Evolutionary conservation across 768 basidiomycete genomes (phyloP).

Genomic region (Suillus variegatus): DNA sequence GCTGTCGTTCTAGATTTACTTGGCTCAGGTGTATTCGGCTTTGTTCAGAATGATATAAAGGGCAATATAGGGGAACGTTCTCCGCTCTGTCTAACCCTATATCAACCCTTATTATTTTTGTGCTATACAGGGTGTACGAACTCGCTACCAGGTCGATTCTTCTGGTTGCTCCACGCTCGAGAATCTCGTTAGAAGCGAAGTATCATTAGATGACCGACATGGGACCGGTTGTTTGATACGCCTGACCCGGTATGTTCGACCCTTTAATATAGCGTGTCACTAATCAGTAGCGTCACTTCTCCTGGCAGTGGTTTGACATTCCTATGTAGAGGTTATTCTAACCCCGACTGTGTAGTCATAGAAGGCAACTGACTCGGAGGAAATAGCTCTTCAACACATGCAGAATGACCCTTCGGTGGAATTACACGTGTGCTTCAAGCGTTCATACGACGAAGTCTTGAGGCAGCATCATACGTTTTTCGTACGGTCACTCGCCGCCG

Average conservation of each 20-base stretch:
- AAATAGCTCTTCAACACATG: slow-evolving; percentile 59
- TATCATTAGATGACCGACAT: slow-evolving; percentile 41
- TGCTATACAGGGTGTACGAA: slow-evolving; percentile 60
- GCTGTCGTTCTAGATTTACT: slow-evolving; percentile 52
- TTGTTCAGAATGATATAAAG: slow-evolving; percentile 71
- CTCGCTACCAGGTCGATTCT: slow-evolving; percentile 45
- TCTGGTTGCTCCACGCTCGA: slow-evolving; percentile 58
- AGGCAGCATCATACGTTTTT: slow-evolving; percentile 67
- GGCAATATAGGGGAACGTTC: slow-evolving; percentile 61
- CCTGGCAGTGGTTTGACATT: slow-evolving; percentile 69
- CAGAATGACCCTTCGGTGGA: slow-evolving; percentile 54
- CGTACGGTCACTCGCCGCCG: slow-evolving; percentile 50
- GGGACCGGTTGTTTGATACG: slow-evolving; percentile 66
- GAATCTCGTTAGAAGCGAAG: slow-evolving; percentile 55
- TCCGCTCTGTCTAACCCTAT: slow-evolving; percentile 13
- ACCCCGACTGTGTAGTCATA: background rate
- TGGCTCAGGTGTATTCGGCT: slow-evolving; percentile 69
- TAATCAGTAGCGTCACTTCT: slow-evolving; percentile 7
- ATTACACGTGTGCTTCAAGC: slow-evolving; percentile 67
- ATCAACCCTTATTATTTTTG: slow-evolving; percentile 9
- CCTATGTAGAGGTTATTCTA: slow-evolving; percentile 44
- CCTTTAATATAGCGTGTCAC: slow-evolving; percentile 12
- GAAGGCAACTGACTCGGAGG: background rate
- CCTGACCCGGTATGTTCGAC: slow-evolving; percentile 56
- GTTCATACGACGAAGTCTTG: slow-evolving; percentile 69